Base-by-base conservation (phyloP, 2,329 filamentous ascomycete genomes). In the Fusarium veterinarium region DNA sequence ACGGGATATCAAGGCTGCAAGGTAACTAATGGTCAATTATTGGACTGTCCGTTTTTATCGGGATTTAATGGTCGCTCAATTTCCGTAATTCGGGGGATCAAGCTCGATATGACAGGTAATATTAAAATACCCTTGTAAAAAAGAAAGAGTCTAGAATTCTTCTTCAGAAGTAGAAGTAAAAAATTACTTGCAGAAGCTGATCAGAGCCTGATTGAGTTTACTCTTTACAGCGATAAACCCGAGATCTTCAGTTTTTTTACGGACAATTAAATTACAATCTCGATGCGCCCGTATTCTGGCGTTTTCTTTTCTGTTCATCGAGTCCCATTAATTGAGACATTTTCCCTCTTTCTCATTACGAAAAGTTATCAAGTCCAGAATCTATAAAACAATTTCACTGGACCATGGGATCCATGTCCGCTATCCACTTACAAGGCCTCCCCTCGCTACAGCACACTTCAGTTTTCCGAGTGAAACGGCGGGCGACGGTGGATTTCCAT, bases 401-500 rank as follows among this genome's bases (percentile, higher is more conserved):
- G 61, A 13, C 45, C 45, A 25, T 51, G 60, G 55, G 55, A 60
- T 61, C 60, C 60, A 16, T 17, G 60, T 30, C 20, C 4, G 25
- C 30, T 60, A 64, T 64, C 63, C 63, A 63, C 63, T 56, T 41
- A 33, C 40, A 62, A 40, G 57, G 57, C 33, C 33, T 40, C 41
- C 8, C 45, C 28, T 52, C 33, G 31, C 31, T 38, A 16, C 33
- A 40, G 23, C 13, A 23, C 33, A 52, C 17, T 37, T 23, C 49
- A 28, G 49, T 53, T 30, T 53, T 61, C 13, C 45, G 20, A 52
- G 31, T 52, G 45, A 52, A 61, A 64, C 61, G 46, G 38, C 19
- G 44, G 56, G 45, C 33, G 56, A 64, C 61, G 45, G 59, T 64
- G 63, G 42, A 23, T 25, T 23, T 25, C 23, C 23, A 25, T n/a